phyloP scores from a whole-genome alignment of 345 rosid genomes.

The Eucalyptus decipiens region DNA sequence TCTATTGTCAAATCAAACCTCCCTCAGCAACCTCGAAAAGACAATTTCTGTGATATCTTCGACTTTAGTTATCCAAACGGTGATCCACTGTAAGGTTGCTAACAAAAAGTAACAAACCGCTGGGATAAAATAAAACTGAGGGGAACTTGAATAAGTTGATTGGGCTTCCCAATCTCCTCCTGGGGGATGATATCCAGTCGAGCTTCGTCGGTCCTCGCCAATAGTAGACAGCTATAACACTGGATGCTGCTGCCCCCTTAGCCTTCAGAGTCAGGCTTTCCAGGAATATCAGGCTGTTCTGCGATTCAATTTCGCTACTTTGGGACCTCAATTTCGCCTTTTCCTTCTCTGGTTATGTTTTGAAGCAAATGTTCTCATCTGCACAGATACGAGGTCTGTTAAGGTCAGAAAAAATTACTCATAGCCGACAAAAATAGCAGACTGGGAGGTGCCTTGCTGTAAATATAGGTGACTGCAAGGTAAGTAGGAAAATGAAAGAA shows the following conservation, averaged over 20 bases:
- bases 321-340: constrained; percentile 2
- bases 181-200: neutral
- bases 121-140: neutral
- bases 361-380: constrained; percentile 18
- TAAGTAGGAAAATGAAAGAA: neutral
- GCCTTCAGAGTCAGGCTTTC: neutral
- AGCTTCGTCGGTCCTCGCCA: neutral
- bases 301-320: neutral
- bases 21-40: neutral
- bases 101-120: neutral
- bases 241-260: neutral
- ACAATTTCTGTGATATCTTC: neutral
- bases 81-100: neutral
- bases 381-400: neutral
- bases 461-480: neutral
- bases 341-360: constrained; percentile 14
- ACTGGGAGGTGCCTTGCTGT: neutral
- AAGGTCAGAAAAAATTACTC: neutral
- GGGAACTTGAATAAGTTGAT: neutral
- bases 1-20: neutral
- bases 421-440: neutral
- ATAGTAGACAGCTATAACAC: neutral
- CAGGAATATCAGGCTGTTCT: neutral
- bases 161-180: neutral
- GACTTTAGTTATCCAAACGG: neutral